Evolutionary conservation across 225 moss, liverwort and hornwort species (phyloP).

Genomic region (Sphagnum tenellum): DNA sequence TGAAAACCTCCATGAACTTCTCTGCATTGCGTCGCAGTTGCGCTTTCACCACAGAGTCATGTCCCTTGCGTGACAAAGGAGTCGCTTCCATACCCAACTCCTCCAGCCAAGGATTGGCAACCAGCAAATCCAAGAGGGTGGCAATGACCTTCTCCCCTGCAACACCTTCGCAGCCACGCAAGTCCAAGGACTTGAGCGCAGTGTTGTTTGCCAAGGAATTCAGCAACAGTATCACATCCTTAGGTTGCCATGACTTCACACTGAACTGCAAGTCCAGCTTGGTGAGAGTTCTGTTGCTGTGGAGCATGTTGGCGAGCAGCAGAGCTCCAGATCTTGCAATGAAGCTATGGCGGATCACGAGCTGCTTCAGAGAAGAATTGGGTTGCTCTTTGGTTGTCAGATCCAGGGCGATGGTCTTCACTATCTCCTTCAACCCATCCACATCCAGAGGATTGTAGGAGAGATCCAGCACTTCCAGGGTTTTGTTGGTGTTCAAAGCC

Average conservation of each 20-base stretch:
- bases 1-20: slow-evolving; percentile 48
- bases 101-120: slow-evolving; percentile 49
- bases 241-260: slow-evolving; percentile 34
- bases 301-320: slow-evolving; percentile 39
- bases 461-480: slow-evolving; percentile 35
- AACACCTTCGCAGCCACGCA: slow-evolving; percentile 50
- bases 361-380: slow-evolving; percentile 33
- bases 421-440: slow-evolving; percentile 40
- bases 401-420: slow-evolving; percentile 50
- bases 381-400: slow-evolving; percentile 25
- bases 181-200: slow-evolving; percentile 31
- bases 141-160: slow-evolving; percentile 39
- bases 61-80: slow-evolving; percentile 45
- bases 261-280: slow-evolving; percentile 43
- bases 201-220: slow-evolving; percentile 37
- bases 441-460: slow-evolving; percentile 44
- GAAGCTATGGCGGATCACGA: slow-evolving; percentile 50
- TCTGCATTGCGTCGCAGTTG: slow-evolving; percentile 46
- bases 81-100: slow-evolving; percentile 46
- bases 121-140: slow-evolving; percentile 44
- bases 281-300: slow-evolving; percentile 37
- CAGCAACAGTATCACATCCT: slow-evolving; percentile 33
- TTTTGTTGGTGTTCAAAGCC: slow-evolving; percentile 25
- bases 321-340: slow-evolving; percentile 30
- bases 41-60: slow-evolving; percentile 50